Evolutionary conservation across 805 yeast species (phyloP).

Genomic region (Pichia paraexigua): DNA sequence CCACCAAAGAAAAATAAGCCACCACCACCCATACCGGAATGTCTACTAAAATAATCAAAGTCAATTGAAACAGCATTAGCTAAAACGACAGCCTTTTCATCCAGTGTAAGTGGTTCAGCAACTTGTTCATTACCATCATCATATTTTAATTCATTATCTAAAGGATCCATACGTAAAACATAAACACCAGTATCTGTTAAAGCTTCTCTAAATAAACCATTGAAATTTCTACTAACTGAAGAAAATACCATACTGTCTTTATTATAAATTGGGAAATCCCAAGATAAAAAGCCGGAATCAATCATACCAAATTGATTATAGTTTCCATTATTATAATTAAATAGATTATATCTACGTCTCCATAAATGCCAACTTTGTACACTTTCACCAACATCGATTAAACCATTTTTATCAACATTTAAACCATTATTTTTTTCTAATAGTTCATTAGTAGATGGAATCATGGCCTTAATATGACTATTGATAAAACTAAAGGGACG

Average conservation of each 20-base stretch:
- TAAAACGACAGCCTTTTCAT: slow-evolving; percentile 77
- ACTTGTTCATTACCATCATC: slow-evolving; percentile 38
- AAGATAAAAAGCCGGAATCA: slow-evolving; percentile 80
- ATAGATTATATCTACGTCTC: slow-evolving; percentile 83
- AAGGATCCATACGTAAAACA: slow-evolving; percentile 70
- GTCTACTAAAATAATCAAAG: slow-evolving; percentile 95
- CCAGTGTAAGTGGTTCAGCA: slow-evolving; percentile 44
- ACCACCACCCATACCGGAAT: slow-evolving; percentile 53
- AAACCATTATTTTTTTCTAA: slow-evolving; percentile 7
- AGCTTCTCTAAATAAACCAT: slow-evolving; percentile 85
- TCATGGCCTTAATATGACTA: slow-evolving; percentile 68
- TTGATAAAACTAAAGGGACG: slow-evolving; percentile 86
- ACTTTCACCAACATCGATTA: slow-evolving; percentile 64
- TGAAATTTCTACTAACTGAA: slow-evolving; percentile 88
- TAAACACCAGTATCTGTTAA: slow-evolving; percentile 95
- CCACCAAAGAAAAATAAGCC: slow-evolving; percentile 28
- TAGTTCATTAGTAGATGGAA: slow-evolving; percentile 39
- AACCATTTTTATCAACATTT: slow-evolving; percentile 33
- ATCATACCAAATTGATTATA: slow-evolving; percentile 79
- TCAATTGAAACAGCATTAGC: slow-evolving; percentile 90
- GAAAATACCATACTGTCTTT: slow-evolving; percentile 54
- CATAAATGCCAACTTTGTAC: slow-evolving; percentile 93
- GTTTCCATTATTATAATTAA: slow-evolving; percentile 34
- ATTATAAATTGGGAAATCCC: slow-evolving; percentile 73
- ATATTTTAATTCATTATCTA: slow-evolving; percentile 45